Conservation (phyloP, 176 grass and related monocot genomes). For the Chloris gayana region DNA sequence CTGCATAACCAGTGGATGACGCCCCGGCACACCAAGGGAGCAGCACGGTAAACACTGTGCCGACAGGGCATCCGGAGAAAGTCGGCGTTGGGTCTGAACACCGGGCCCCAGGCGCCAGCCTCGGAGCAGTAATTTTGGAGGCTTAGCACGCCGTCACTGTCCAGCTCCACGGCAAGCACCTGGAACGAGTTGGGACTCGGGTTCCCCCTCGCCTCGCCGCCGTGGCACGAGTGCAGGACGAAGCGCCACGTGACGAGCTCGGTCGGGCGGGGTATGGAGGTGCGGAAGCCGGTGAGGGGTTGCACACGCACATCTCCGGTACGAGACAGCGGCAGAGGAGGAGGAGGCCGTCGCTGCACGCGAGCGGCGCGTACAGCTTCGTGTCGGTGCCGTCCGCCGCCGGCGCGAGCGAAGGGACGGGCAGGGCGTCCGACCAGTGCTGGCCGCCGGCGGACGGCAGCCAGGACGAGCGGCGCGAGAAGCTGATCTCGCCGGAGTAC, state of each 20-base stretch:
- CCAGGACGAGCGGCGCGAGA: neutral
- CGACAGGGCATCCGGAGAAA: no score
- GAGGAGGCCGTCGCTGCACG: constrained; percentile 12
- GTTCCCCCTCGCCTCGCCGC: neutral
- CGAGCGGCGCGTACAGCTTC: constrained; percentile 6
- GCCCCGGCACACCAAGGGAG: neutral
- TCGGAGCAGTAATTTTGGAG: constrained; percentile 28
- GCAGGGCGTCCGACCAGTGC: constrained; percentile 23
- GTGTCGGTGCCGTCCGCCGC: neutral
- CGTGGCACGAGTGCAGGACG: constrained; percentile 2
- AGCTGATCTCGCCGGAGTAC: constrained; percentile 3
- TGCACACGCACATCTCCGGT: neutral
- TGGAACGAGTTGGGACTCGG: neutral
- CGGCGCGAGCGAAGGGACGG: neutral
- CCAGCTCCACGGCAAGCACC: neutral
- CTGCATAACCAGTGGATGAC: neutral
- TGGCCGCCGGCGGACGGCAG: neutral
- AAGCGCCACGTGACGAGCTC: neutral
- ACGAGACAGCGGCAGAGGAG: constrained; percentile 2
- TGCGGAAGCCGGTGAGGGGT: neutral
- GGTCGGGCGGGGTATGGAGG: neutral
- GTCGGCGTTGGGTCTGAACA: neutral
- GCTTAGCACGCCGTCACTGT: neutral
- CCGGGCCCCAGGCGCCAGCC: neutral
- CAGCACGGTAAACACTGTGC: neutral